A percentile compares a stretch with the other conserved stretches of the same genome.
Evolutionary conservation across 768 basidiomycete genomes (phyloP).

Genomic region (Psilocybe tampanensis): DNA sequence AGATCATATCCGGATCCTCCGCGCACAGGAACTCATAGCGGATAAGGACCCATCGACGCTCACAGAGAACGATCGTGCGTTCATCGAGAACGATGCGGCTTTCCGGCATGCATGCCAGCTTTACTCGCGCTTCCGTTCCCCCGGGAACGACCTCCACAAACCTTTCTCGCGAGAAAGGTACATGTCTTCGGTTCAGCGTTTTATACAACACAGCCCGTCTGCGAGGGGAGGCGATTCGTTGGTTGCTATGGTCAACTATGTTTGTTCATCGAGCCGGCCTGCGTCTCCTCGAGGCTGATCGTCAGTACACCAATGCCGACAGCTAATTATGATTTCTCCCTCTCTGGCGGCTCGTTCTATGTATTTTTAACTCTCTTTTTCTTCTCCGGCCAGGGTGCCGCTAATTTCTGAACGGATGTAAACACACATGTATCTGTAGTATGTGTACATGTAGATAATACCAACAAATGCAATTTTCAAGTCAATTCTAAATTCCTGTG

Average conservation of each 20-base stretch:
- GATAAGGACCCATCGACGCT: not conserved
- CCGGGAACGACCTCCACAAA: constrained; percentile 13
- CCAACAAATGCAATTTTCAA: too few species aligned
- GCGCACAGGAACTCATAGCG: constrained; percentile 10
- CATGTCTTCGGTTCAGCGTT: constrained; percentile 6
- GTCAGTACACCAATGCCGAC: too few species aligned
- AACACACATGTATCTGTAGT: too few species aligned
- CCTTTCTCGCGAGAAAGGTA: constrained; percentile 4
- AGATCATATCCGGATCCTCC: constrained; percentile 2
- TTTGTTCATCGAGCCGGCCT: not conserved
- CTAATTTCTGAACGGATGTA: too few species aligned
- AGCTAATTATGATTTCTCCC: too few species aligned
- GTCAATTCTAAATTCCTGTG: too few species aligned
- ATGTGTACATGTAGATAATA: too few species aligned
- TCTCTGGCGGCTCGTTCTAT: too few species aligned
- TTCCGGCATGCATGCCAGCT: constrained; percentile 9
- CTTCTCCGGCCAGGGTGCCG: too few species aligned
- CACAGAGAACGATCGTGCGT: constrained; percentile 2
- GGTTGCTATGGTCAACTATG: constrained; percentile 10
- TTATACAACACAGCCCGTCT: not conserved
- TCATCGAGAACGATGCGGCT: constrained; percentile 7
- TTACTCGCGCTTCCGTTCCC: constrained; percentile 9
- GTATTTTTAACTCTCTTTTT: too few species aligned
- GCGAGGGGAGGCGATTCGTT: not conserved
- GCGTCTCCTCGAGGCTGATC: not conserved